phyloP scores from a whole-genome alignment of 225 moss, liverwort and hornwort genomes.

The Polytrichum commune region DNA sequence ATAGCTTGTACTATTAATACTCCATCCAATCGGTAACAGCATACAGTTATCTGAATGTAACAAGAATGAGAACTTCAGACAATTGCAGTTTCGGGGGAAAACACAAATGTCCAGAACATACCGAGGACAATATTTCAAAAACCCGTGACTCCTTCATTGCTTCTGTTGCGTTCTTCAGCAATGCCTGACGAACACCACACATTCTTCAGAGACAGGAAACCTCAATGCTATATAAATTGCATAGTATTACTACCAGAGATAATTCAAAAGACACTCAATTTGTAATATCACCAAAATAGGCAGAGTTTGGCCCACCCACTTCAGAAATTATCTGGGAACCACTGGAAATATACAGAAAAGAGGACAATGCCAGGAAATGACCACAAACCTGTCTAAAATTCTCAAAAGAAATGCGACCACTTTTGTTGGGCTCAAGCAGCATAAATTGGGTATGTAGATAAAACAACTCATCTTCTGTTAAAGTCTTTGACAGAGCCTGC shows the following conservation, averaged over 20 bases:
- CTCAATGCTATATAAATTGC: not conserved
- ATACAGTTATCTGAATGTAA: too few species aligned
- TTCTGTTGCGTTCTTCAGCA: constrained; percentile 82
- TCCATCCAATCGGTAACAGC: too few species aligned
- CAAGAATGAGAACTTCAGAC: too few species aligned
- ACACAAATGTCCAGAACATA: constrained; percentile 22
- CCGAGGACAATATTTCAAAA: constrained; percentile 86
- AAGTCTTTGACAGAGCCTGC: constrained; percentile 90
- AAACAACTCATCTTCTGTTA: constrained; percentile 86
- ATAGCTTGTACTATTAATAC: too few species aligned
- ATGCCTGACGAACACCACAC: constrained; percentile 45
- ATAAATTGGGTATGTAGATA: constrained; percentile 87
- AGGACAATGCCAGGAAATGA: too few species aligned
- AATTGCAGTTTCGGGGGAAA: not conserved
- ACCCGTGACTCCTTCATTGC: constrained; percentile 97
- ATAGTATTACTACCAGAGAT: not conserved
- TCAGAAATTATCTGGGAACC: not conserved
- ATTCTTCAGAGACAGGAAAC: not conserved
- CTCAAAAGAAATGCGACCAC: constrained; percentile 83
- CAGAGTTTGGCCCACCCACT: constrained; percentile 8
- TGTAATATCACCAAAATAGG: not conserved
- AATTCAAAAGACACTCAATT: too few species aligned
- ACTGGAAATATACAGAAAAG: not conserved
- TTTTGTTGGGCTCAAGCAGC: constrained; percentile 86
- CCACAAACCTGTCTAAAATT: constrained; percentile 83